These are phyloP conservation scores for Phyllosticta citribraziliensis DNA, from an alignment of 2,329 filamentous ascomycete genomes.

Conservation along the genomic window DNA sequence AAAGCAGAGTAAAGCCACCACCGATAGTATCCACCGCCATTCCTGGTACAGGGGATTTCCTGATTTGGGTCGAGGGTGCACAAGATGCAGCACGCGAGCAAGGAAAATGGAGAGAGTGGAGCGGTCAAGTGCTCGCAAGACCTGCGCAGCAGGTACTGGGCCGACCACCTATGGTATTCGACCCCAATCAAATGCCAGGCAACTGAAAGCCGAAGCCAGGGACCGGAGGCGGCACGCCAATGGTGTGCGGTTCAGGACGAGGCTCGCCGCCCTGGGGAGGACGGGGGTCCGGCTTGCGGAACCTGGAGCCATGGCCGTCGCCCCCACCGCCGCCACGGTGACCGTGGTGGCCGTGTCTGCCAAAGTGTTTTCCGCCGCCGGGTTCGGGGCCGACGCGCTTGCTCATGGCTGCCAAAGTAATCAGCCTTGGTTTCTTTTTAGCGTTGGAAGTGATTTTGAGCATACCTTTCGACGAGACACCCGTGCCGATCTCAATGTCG, in stretches of 20 bases:
- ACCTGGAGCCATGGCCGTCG: constrained; percentile 17
- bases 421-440: constrained; percentile 16
- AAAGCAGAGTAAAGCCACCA: no score
- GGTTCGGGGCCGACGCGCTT: constrained; percentile 10
- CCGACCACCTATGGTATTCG: no score
- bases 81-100: background rate
- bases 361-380: constrained; percentile 8
- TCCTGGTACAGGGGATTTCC: no score
- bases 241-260: constrained; percentile 28
- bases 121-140: no score
- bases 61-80: no score
- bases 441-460: constrained; percentile 12
- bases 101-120: background rate
- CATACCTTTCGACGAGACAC: constrained; percentile 73
- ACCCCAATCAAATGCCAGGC: constrained; percentile 15
- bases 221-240: constrained; percentile 44
- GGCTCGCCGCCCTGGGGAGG: constrained; percentile 17
- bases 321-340: background rate
- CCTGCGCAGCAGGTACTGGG: no score
- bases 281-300: constrained; percentile 20
- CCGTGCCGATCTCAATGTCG: constrained; percentile 95
- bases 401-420: constrained; percentile 1
- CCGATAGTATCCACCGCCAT: no score
- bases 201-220: constrained; percentile 46
- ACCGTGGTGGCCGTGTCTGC: background rate